phyloP scores from a whole-genome alignment of 768 basidiomycete genomes.

The Mycena galopus region DNA sequence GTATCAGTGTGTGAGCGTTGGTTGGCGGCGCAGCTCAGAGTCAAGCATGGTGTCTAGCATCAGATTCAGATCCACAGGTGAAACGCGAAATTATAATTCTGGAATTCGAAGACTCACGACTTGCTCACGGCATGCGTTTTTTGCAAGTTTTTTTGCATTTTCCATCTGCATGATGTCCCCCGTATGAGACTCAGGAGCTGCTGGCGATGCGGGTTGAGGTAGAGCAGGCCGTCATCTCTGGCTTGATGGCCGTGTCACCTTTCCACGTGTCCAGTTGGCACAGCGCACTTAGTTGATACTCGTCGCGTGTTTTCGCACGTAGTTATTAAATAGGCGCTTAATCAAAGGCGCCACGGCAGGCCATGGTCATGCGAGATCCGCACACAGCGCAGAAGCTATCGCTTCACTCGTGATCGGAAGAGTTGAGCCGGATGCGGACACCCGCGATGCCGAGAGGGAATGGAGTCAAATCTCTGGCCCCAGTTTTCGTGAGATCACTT shows the following conservation, averaged over 20 bases:
- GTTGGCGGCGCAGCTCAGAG: background rate
- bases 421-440: background rate
- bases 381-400: background rate
- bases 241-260: background rate
- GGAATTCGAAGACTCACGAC: background rate
- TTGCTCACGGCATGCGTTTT: background rate
- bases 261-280: background rate
- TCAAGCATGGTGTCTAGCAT: background rate
- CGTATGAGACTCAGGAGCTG: too few relatives aligned
- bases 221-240: background rate
- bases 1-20: background rate
- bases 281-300: background rate
- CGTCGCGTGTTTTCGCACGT: background rate
- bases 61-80: background rate
- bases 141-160: too few relatives aligned
- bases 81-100: background rate
- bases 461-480: background rate
- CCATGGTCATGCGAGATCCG: background rate
- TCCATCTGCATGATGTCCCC: too few relatives aligned
- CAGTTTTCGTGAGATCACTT: background rate
- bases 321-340: background rate
- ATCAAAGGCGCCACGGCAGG: background rate
- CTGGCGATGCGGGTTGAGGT: background rate
- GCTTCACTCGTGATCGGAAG: slow-evolving; percentile 7
- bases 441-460: slow-evolving; percentile 5